A percentile compares a stretch with the other conserved stretches of the same genome.
These are phyloP conservation scores for Plasmopara halstedii DNA, from an alignment of 352 stramenopile genomes.

Conservation along the genomic window DNA sequence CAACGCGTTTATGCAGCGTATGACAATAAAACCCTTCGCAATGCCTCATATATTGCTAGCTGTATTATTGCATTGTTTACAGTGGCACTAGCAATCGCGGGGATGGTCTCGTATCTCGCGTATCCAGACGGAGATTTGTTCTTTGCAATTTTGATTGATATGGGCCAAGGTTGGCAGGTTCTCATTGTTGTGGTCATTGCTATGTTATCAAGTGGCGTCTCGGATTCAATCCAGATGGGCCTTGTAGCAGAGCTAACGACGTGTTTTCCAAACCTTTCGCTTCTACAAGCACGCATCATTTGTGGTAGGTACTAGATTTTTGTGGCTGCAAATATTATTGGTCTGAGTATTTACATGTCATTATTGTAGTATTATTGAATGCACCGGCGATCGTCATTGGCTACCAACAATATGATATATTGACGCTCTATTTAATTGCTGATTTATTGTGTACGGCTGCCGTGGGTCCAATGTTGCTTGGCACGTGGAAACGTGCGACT, in stretches of 20 bases:
- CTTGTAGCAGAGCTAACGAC: slow-evolving; percentile 64
- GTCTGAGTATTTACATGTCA: slow-evolving; percentile 1
- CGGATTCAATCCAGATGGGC: slow-evolving; percentile 68
- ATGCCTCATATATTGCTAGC: slow-evolving; percentile 33
- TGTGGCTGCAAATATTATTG: neutral
- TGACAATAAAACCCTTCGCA: slow-evolving; percentile 44
- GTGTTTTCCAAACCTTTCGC: slow-evolving; percentile 54
- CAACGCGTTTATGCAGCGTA: slow-evolving; percentile 62
- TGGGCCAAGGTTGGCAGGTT: slow-evolving; percentile 58
- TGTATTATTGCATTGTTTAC: slow-evolving; percentile 63
- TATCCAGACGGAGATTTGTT: slow-evolving; percentile 55
- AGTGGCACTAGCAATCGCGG: slow-evolving; percentile 47
- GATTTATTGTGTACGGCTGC: slow-evolving; percentile 68
- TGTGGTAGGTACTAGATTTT: slow-evolving; percentile 23
- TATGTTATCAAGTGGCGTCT: slow-evolving; percentile 52
- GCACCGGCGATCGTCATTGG: slow-evolving; percentile 59
- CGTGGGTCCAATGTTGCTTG: slow-evolving; percentile 65
- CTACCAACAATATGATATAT: slow-evolving; percentile 55
- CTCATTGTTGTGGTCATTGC: slow-evolving; percentile 63
- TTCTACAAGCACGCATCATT: slow-evolving; percentile 47
- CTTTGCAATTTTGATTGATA: slow-evolving; percentile 68
- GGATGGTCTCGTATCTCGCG: slow-evolving; percentile 64
- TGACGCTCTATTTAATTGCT: slow-evolving; percentile 70
- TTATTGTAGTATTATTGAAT: slow-evolving; percentile 52
- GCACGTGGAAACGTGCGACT: slow-evolving; percentile 43